A percentile compares a stretch with the other conserved stretches of the same genome.
Evolutionary conservation across 1,284 basidiomycete species (phyloP).

Genomic region (Cryptococcus depauperatus): DNA sequence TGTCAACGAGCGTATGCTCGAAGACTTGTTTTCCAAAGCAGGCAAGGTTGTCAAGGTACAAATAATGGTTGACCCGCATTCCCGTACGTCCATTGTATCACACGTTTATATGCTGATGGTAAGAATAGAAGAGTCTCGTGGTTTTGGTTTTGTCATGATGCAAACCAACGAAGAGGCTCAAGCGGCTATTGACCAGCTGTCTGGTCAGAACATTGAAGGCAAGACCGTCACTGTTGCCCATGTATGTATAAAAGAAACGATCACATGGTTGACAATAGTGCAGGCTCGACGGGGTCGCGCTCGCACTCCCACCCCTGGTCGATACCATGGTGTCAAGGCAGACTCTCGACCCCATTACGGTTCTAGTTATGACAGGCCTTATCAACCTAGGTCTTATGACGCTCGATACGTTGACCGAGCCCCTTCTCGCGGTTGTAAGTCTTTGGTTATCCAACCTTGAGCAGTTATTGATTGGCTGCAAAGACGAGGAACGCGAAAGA

Average conservation of each 20-base stretch:
- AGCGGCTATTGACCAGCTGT: conserved; percentile 73
- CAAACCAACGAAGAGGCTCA: conserved; percentile 79
- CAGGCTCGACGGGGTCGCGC: conserved; percentile 89
- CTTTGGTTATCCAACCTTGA: not conserved
- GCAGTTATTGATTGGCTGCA: not conserved
- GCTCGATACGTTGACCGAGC: conserved; percentile 37
- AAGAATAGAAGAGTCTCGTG: conserved; percentile 65
- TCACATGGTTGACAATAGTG: not conserved
- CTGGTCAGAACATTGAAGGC: conserved; percentile 75
- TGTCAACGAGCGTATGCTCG: conserved; percentile 77
- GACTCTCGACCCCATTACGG: conserved; percentile 42
- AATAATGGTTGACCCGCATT: conserved; percentile 95
- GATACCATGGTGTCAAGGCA: conserved; percentile 59
- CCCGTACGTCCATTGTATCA: conserved; percentile 49
- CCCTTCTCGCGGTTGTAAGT: conserved; percentile 23
- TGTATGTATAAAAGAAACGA: conserved; percentile 46
- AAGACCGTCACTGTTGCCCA: conserved; percentile 80
- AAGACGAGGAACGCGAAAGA: conserved; percentile 49
- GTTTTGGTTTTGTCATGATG: conserved; percentile 97
- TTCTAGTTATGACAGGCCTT: conserved; percentile 37
- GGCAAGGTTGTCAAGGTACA: conserved; percentile 75
- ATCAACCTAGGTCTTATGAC: conserved; percentile 44
- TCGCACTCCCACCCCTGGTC: conserved; percentile 87
- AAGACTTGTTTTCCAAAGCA: conserved; percentile 77
- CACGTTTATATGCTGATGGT: not conserved